Percentiles rank a stretch among this genome's conserved stretches.
Evolutionary conservation across 2,329 filamentous ascomycete genomes (phyloP).

Genomic region (Ophiostoma ulmi): DNA sequence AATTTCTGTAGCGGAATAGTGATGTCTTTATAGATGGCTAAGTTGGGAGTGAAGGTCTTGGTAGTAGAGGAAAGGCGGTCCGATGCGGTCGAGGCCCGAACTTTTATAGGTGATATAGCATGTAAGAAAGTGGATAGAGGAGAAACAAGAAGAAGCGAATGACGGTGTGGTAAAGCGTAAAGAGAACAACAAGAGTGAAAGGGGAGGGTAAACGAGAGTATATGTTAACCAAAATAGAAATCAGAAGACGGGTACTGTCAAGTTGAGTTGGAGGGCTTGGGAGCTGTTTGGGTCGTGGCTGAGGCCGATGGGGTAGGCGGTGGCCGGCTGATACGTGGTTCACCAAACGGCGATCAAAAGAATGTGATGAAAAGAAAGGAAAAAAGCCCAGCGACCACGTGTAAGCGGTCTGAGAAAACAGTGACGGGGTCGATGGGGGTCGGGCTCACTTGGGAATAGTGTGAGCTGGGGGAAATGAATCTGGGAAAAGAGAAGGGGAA

Average conservation of each 20-base stretch:
- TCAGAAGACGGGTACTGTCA: neutral
- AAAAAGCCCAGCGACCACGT: slow-evolving; percentile 11
- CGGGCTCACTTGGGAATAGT: neutral
- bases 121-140: neutral
- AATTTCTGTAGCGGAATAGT: neutral
- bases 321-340: slow-evolving; percentile 17
- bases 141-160: neutral
- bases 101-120: neutral
- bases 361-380: neutral
- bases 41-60: neutral
- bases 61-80: neutral
- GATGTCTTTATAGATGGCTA: neutral
- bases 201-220: neutral
- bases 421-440: neutral
- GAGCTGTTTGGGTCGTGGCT: slow-evolving; percentile 14
- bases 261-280: neutral
- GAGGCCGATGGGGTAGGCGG: slow-evolving; percentile 3
- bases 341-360: slow-evolving; percentile 6
- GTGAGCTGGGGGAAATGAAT: neutral
- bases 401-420: neutral
- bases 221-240: neutral
- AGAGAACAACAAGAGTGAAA: neutral
- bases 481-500: neutral
- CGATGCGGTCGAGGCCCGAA: neutral
- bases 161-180: neutral